These are phyloP conservation scores for slime mould (Dictyostelium discoideum) DNA, from an alignment of 78 protist genomes.

Conservation along the genomic window DNA sequence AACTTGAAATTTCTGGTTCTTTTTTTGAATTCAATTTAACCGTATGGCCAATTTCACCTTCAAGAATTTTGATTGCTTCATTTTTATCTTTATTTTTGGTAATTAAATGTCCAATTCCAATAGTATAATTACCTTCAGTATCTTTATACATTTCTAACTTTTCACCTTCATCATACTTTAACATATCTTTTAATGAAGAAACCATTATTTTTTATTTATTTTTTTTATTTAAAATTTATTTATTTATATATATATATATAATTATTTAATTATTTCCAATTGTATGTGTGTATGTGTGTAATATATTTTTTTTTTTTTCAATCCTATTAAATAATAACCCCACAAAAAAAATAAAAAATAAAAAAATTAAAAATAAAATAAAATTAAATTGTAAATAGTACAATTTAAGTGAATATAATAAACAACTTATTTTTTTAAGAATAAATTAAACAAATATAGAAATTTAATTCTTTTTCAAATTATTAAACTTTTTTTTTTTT, in stretches of 20 bases:
- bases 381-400: not conserved
- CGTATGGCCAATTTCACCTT: not conserved
- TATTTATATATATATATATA: not conserved
- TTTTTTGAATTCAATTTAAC: not conserved
- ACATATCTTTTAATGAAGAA: not conserved
- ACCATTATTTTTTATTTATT: not conserved
- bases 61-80: not conserved
- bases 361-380: no score
- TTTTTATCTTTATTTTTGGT: not conserved
- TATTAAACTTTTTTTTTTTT: not conserved
- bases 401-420: not conserved
- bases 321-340: no score
- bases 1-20: not conserved
- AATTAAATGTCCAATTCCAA: not conserved
- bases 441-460: no score
- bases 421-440: not conserved
- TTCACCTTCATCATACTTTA: not conserved
- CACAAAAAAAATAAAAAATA: no score
- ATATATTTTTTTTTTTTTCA: no score
- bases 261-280: not conserved
- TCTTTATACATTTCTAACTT: not conserved
- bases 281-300: no score
- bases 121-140: not conserved
- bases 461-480: no score
- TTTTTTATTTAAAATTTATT: not conserved